These are phyloP conservation scores for Epicoccum nigrum DNA, from an alignment of 2,329 filamentous ascomycete species.

Conservation along the genomic window DNA sequence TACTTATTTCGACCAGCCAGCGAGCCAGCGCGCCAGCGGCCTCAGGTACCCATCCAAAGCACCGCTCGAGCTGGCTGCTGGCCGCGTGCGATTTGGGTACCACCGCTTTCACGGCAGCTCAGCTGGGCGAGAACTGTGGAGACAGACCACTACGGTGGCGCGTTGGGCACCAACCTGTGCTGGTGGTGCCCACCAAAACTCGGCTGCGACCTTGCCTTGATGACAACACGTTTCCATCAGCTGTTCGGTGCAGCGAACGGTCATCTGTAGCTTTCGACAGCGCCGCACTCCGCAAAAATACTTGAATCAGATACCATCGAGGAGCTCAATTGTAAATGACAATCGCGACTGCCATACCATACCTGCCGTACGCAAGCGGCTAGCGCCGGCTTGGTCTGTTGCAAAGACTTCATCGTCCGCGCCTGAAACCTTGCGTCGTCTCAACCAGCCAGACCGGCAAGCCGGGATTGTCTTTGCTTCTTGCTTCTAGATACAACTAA, in stretches of 20 bases:
- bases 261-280: not conserved
- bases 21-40: constrained; percentile 22
- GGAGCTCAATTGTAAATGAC: not conserved
- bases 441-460: constrained; percentile 11
- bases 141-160: constrained; percentile 30
- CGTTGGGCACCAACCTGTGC: constrained; percentile 36
- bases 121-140: constrained; percentile 35
- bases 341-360: not conserved
- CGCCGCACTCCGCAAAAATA: too few relatives aligned
- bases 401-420: constrained; percentile 10
- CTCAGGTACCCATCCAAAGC: constrained; percentile 33
- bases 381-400: constrained; percentile 16
- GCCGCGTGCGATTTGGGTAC: constrained; percentile 34
- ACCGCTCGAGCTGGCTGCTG: constrained; percentile 30
- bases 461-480: constrained; percentile 14
- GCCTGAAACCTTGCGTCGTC: constrained; percentile 18
- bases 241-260: not conserved
- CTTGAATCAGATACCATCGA: too few relatives aligned
- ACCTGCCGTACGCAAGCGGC: not conserved
- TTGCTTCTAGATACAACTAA: constrained; percentile 3
- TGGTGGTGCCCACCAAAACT: constrained; percentile 23
- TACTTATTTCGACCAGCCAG: constrained; percentile 31
- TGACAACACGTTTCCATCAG: constrained; percentile 15
- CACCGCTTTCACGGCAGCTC: constrained; percentile 31
- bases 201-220: constrained; percentile 14